Evolutionary conservation across 2,329 filamentous ascomycete species (phyloP), one percentile per base, ranked within the genome.

Genomic region (Pseudodiploospora longispora): DNA sequence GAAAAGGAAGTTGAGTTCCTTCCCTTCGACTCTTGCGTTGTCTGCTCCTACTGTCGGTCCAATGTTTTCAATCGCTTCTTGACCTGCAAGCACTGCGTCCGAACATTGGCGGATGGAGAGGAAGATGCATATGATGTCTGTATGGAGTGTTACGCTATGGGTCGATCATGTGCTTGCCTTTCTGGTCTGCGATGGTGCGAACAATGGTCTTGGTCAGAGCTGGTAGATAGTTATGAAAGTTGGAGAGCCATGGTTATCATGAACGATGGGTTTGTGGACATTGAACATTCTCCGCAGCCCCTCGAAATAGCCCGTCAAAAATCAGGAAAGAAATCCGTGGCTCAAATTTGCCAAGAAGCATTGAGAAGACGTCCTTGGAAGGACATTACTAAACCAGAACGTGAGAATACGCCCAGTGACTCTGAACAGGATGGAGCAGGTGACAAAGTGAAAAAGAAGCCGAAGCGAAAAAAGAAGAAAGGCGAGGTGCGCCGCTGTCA

Each of bases 81-180:
- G 27, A 95, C 90, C 4, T 98, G 93, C 69, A 87, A 87, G 47
- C 78, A 82, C 42, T 98, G 93, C 61, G 77, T 87, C 38, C 75
- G 83, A 32, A 70, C 74, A 40, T 71, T 87, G 19, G 70, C 76
- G 8, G 76, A 76, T 47, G 85, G 81, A 30, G 79, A 75, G 10
- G 83, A 88, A 44, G 87, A 97, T 58, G 87, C 87, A 0, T 98
- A 97, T 60, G 93, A 98, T 61, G 76, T 98, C 27, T 98, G 93
- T 59, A 90, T 98, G 86, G 93, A 98, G 54, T 98, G 93, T 59
- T 98, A 95, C 59, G 85, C 82, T n/a, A 95, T 97, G 85, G 93
- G 93, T 27, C 80, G 93, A 41, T 95, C 90, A 38, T 98, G 93
- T 60, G 80, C 78, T 3, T 98, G 93, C 58, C 76, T 95, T 41